phyloP scores from a whole-genome alignment of 1,284 basidiomycete species.

The Rhizoctonia solani region DNA sequence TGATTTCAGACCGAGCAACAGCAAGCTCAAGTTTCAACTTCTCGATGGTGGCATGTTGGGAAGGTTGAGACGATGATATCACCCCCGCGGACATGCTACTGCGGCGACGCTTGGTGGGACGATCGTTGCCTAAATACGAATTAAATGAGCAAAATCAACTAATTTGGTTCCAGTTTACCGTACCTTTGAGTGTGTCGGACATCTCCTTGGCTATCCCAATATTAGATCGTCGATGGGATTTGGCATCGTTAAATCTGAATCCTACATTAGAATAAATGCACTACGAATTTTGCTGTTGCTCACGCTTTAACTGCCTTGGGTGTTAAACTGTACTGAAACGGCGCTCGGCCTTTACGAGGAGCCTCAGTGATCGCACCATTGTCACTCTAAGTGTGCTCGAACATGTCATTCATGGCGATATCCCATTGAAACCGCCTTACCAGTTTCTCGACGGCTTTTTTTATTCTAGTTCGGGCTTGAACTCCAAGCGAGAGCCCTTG shows the following conservation, averaged over 20 bases:
- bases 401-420: neutral
- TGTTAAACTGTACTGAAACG: constrained; percentile 7
- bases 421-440: neutral
- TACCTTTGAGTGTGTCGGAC: constrained; percentile 12
- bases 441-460: constrained; percentile 23
- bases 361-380: constrained; percentile 8
- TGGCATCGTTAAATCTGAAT: constrained; percentile 11
- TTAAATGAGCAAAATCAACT: neutral
- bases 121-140: neutral
- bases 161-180: neutral
- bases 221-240: constrained; percentile 7
- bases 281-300: neutral
- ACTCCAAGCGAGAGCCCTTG: constrained; percentile 23
- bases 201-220: constrained; percentile 20
- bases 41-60: constrained; percentile 6
- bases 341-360: constrained; percentile 19
- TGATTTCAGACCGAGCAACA: constrained; percentile 14
- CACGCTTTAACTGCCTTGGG: constrained; percentile 19
- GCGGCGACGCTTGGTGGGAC: constrained; percentile 18
- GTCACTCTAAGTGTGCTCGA: neutral
- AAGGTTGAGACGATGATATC: neutral
- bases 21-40: constrained; percentile 18
- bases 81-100: neutral
- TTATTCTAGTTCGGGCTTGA: constrained; percentile 15
- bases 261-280: neutral